Evolutionary conservation across 2,329 filamentous ascomycete species (phyloP), one percentile per base, ranked within the genome.

Genomic region (Myriosclerotinia curreyana): DNA sequence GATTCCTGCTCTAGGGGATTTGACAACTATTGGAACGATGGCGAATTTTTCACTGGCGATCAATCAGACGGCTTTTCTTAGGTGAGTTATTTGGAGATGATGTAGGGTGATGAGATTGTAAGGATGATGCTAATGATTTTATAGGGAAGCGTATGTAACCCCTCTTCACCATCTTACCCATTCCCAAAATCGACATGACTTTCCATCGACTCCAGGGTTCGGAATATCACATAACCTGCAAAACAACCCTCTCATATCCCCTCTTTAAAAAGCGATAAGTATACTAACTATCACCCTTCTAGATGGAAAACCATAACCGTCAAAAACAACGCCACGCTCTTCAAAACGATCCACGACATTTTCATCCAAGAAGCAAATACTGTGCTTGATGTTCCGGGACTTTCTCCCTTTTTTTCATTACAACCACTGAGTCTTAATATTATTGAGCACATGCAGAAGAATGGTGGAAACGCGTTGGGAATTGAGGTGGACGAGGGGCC

Each of bases 241-340:
- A 31, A 31, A 2, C 2, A 31, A 31, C 28, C 5, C 2, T 31
- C 5, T 31, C 28, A 31, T 3, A 31, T 31, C 28, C 28, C 28
- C 28, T 31, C 28, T 31, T 31, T 5, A 31, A 31, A 31, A 31
- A 31, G 28, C 5, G 7, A 9, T 38, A 38, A 38, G 8, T 38
- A 3, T 38, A 38, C 36, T 12, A 38, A 9, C 36, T 12, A 31
- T 31, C 12, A 2, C 36, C 36, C 3, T 38, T 38, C 14, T 14
- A 55, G 53, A 44, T 55, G 53, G 53, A 55, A 55, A 42, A 55
- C 53, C 2, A n/a, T 42, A n/a, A 55, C 36, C 42, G 42, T 55
- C 38, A 55, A 55, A 25, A 55, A 55, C 14, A 42, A 55, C 36
- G 53, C 53, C 22, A 55, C 36, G 22, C 12, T 55, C 5, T 55